phyloP scores from a whole-genome alignment of 352 stramenopile genomes.

The Phytophthora pisi region DNA sequence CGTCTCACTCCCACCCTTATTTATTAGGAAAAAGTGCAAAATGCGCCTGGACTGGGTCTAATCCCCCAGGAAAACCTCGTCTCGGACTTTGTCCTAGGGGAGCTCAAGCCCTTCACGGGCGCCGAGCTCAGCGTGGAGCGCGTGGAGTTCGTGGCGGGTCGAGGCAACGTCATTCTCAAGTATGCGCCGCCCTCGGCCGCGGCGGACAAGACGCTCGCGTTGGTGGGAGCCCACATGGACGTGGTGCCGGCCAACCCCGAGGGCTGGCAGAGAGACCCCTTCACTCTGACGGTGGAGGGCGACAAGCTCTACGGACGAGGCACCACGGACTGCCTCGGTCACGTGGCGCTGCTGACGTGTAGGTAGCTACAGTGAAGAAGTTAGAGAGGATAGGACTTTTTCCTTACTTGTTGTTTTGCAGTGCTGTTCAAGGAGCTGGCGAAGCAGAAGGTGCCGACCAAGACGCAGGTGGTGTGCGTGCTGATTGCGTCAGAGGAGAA shows the following conservation, averaged over 20 bases:
- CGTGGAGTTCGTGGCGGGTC: constrained; percentile 81
- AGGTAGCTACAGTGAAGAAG: constrained; percentile 8
- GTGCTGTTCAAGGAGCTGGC: constrained; percentile 76
- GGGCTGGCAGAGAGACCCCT: constrained; percentile 89
- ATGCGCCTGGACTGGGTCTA: constrained; percentile 52
- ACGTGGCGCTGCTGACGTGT: constrained; percentile 92
- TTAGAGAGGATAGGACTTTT: not conserved
- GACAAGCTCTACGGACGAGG: constrained; percentile 93
- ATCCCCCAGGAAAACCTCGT: constrained; percentile 76
- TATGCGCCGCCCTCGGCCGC: constrained; percentile 62
- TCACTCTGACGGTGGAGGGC: constrained; percentile 87
- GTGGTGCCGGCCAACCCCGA: constrained; percentile 94
- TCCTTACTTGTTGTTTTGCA: constrained; percentile 20
- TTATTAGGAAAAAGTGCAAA: constrained; percentile 50
- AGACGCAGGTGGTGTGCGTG: constrained; percentile 85
- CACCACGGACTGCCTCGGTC: constrained; percentile 93
- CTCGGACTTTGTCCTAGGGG: constrained; percentile 86
- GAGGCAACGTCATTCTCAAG: constrained; percentile 93
- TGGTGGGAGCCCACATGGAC: constrained; percentile 92
- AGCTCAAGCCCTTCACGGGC: constrained; percentile 82
- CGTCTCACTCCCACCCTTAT: not conserved
- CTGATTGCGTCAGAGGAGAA: constrained; percentile 92
- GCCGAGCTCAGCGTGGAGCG: constrained; percentile 71
- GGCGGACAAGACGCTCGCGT: constrained; percentile 75
- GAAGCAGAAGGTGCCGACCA: constrained; percentile 72